These are phyloP conservation scores for Aspergillus thermomutatus DNA, from an alignment of 2,329 filamentous ascomycete genomes.

Conservation along the genomic window DNA sequence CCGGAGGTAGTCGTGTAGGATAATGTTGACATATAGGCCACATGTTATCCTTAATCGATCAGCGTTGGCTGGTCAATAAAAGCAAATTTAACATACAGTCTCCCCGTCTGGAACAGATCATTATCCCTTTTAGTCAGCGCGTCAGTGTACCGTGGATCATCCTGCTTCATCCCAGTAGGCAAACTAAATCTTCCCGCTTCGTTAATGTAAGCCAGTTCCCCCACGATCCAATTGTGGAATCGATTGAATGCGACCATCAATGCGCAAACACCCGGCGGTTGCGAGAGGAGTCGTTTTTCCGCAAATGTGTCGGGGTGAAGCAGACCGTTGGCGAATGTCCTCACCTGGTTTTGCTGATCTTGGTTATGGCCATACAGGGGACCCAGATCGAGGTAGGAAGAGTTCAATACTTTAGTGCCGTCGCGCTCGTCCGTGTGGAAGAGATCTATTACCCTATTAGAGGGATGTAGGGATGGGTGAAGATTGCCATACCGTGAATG, in stretches of 20 bases:
- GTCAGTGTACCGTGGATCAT: constrained; percentile 25
- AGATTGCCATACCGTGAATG: constrained; percentile 47
- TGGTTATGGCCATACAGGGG: constrained; percentile 43
- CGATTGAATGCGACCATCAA: constrained; percentile 36
- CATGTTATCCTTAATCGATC: constrained; percentile 18
- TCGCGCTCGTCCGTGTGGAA: constrained; percentile 30
- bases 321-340: constrained; percentile 35
- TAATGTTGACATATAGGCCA: constrained; percentile 33
- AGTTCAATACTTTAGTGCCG: constrained; percentile 35
- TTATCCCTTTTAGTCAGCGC: constrained; percentile 36
- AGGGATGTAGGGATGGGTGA: background rate
- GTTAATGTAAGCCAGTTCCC: constrained; percentile 39
- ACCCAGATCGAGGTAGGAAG: constrained; percentile 48
- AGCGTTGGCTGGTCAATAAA: background rate
- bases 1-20: constrained; percentile 33
- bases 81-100: constrained; percentile 14
- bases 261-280: constrained; percentile 33
- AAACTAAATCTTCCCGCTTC: constrained; percentile 33
- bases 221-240: constrained; percentile 40
- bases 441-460: background rate
- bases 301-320: constrained; percentile 38
- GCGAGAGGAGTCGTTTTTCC: constrained; percentile 28
- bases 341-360: constrained; percentile 33
- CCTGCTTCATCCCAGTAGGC: constrained; percentile 11
- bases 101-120: constrained; percentile 34